phyloP scores from a whole-genome alignment of 2,329 filamentous ascomycete species.

The Beauveria asiatica region DNA sequence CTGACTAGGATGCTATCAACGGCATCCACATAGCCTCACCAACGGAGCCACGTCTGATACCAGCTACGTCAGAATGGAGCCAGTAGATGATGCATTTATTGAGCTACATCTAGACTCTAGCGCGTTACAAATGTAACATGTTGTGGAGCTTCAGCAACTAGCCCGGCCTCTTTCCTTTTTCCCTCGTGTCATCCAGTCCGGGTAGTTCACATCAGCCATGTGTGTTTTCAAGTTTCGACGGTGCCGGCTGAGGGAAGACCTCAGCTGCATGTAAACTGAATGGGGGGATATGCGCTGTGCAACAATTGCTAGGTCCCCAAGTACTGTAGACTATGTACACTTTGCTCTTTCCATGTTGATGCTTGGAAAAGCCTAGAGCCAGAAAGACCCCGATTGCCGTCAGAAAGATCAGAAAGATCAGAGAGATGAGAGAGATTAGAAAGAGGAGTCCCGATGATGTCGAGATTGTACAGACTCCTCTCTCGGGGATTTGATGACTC shows the following conservation, averaged over 20 bases:
- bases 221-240: not conserved
- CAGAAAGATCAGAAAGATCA: no score
- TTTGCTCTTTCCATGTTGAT: not conserved
- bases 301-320: not conserved
- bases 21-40: conserved; percentile 9
- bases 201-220: not conserved
- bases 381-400: not conserved
- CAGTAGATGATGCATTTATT: not conserved
- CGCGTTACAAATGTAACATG: not conserved
- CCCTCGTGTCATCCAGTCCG: not conserved
- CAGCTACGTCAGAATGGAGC: conserved; percentile 8
- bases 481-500: not conserved
- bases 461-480: not conserved
- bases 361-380: not conserved
- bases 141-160: not conserved
- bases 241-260: not conserved
- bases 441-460: not conserved
- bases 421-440: no score
- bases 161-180: not conserved
- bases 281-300: not conserved
- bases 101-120: not conserved
- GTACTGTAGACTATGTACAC: not conserved
- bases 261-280: not conserved
- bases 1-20: conserved; percentile 8
- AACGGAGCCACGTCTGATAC: conserved; percentile 5